A percentile compares a stretch with the other conserved stretches of the same genome.
phyloP scores from a whole-genome alignment of 2,329 filamentous ascomycete genomes.

The Trichoderma polysporum region DNA sequence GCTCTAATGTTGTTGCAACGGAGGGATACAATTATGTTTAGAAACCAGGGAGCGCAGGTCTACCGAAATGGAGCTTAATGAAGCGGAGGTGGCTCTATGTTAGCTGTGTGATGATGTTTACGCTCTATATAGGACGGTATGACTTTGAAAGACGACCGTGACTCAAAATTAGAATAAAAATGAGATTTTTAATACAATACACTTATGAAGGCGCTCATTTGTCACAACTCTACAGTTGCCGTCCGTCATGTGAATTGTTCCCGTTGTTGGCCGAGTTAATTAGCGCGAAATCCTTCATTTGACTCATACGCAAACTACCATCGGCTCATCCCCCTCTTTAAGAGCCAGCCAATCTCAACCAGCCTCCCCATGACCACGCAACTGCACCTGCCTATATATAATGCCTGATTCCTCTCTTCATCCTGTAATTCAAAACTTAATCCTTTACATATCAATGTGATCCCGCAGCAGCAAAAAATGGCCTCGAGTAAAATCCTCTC shows the following conservation, averaged over 20 bases:
- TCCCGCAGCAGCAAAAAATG: neutral
- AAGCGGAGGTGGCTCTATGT: neutral
- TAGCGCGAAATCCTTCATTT: conserved; percentile 15
- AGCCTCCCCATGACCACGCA: neutral
- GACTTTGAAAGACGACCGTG: neutral
- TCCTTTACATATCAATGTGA: neutral
- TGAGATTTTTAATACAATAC: neutral
- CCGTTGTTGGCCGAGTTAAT: neutral
- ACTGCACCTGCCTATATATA: neutral
- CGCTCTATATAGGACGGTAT: neutral
- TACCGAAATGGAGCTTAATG: conserved; percentile 67
- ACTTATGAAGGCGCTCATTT: neutral
- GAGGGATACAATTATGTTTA: conserved; percentile 80
- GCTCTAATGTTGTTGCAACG: conserved; percentile 83
- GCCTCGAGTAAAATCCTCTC: conserved; percentile 22
- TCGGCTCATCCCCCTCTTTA: neutral
- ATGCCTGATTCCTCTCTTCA: neutral
- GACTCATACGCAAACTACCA: neutral
- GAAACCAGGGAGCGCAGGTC: conserved; percentile 73
- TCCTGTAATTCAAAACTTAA: neutral
- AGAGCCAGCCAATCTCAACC: neutral
- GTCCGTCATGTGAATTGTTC: neutral
- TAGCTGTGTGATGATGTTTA: conserved; percentile 4
- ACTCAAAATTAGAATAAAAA: neutral
- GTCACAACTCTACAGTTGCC: neutral